Base-by-base conservation (phyloP, 345 rosid genomes). In the Diplotaxis tenuifolia region DNA sequence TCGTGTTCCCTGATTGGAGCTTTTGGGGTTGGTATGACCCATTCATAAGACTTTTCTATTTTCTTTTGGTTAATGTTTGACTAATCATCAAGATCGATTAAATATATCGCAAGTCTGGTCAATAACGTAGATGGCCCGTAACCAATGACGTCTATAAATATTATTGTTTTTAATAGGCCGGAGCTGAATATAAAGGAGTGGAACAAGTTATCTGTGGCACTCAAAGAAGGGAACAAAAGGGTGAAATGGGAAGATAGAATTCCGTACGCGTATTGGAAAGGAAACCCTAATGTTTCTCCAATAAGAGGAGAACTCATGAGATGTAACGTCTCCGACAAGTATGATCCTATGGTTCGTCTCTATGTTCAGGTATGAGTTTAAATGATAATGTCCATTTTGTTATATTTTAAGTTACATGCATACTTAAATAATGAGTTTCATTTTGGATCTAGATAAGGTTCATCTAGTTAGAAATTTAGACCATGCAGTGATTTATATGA, bases 181-280 rank as follows among this genome's bases (percentile, higher is more conserved):
- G 92, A 89, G 77, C 79, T 78, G 28, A 86, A 86, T 53, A 66
- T 89, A 79, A 89, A 71, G 72, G 92, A 89, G 18, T 87, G 96
- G 96, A 70, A 16, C 7, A 68, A 45, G 38, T 58, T 80, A 19
- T 65, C 87, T 62, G 20, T 60, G 62, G 86, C 77, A 6, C 75
- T 87, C 18, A 67, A 56, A 60, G 78, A 80, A 68, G 86, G 82
- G 1, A 88, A 77, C 66, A 64, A 53, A 25, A 79, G 68, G 65
- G 73, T 52, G 1, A 54, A 68, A 60, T 91, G 97, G 97, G 67
- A 78, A 78, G 86, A 85, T 8, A 78, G 95, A 59, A 27, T 36
- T 54, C 88, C 91, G 12, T 83, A 81, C 18, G 95, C 91, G 14
- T 82, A 84, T 3, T 89, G 95, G 95, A 87, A 77, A 78, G 92